Percentiles rank a stretch among this genome's conserved stretches.
Evolutionary conservation across 1,284 basidiomycete genomes (phyloP).

Genomic region (Anthracocystis walkeri): DNA sequence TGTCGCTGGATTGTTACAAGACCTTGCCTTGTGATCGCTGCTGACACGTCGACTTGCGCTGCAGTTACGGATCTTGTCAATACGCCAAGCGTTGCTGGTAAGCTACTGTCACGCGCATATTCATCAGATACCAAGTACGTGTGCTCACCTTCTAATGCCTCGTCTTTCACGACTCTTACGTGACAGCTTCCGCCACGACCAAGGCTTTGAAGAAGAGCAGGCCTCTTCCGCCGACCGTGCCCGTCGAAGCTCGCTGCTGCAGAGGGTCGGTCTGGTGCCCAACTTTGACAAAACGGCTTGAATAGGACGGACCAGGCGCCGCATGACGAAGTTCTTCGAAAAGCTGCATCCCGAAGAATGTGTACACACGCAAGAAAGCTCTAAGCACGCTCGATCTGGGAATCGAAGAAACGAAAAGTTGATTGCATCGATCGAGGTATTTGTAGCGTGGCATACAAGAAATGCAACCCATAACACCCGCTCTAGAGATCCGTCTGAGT

Average conservation of each 20-base stretch:
- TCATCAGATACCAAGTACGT: too few species aligned
- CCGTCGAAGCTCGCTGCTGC: conserved; percentile 28
- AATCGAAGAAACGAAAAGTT: conserved; percentile 5
- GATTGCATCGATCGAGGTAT: conserved; percentile 4
- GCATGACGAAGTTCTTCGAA: too few species aligned
- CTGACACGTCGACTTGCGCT: neutral
- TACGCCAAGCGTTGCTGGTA: conserved; percentile 79
- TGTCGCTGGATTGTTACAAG: neutral
- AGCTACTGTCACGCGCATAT: conserved; percentile 1
- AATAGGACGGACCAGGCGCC: neutral
- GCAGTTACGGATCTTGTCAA: conserved; percentile 86
- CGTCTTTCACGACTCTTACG: neutral
- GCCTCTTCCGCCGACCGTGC: conserved; percentile 3
- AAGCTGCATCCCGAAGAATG: too few species aligned
- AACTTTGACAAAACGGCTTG: neutral
- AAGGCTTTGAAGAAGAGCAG: neutral
- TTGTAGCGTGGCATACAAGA: too few species aligned
- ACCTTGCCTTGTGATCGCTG: neutral
- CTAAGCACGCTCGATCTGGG: neutral
- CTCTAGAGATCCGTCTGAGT: conserved; percentile 39
- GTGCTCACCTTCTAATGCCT: neutral
- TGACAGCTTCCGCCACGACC: conserved; percentile 40
- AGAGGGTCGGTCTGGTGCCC: conserved; percentile 33
- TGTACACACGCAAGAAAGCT: neutral
- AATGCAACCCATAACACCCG: neutral